Evolutionary conservation across 495 filamentous ascomycete species (phyloP).

Genomic region (Halenospora varia): DNA sequence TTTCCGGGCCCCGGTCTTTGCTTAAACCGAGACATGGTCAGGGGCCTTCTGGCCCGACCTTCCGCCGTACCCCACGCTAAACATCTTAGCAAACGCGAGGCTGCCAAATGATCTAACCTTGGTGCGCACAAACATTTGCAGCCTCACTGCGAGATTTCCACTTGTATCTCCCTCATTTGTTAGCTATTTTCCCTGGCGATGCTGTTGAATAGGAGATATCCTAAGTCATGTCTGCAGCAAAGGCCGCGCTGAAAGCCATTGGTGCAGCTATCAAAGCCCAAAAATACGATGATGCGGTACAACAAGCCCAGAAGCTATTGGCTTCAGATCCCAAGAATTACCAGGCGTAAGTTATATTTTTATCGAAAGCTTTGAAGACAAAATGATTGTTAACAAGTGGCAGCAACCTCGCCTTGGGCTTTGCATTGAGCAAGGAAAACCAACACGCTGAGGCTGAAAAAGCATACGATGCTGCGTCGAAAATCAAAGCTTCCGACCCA

Average conservation of each 20-base stretch:
- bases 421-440: slow-evolving; percentile 71
- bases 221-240: slow-evolving; percentile 48
- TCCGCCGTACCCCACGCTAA: no score
- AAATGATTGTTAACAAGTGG: slow-evolving; percentile 6
- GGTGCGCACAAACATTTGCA: no score
- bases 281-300: slow-evolving; percentile 70
- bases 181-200: slow-evolving; percentile 5
- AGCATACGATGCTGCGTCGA: slow-evolving; percentile 71
- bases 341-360: slow-evolving; percentile 53
- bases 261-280: slow-evolving; percentile 73
- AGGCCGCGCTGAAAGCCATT: slow-evolving; percentile 79
- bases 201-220: not conserved
- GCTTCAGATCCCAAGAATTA: slow-evolving; percentile 74
- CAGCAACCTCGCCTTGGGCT: slow-evolving; percentile 77
- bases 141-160: no score
- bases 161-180: no score
- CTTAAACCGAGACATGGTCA: no score
- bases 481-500: slow-evolving; percentile 43
- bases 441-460: slow-evolving; percentile 65
- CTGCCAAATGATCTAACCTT: no score
- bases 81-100: no score
- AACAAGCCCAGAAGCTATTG: slow-evolving; percentile 62
- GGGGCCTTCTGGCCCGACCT: no score
- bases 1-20: no score
- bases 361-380: not conserved